A percentile compares a stretch with the other conserved stretches of the same genome.
These are phyloP conservation scores for Collybiopsis confluens DNA, from an alignment of 768 basidiomycete species.

Conservation along the genomic window DNA sequence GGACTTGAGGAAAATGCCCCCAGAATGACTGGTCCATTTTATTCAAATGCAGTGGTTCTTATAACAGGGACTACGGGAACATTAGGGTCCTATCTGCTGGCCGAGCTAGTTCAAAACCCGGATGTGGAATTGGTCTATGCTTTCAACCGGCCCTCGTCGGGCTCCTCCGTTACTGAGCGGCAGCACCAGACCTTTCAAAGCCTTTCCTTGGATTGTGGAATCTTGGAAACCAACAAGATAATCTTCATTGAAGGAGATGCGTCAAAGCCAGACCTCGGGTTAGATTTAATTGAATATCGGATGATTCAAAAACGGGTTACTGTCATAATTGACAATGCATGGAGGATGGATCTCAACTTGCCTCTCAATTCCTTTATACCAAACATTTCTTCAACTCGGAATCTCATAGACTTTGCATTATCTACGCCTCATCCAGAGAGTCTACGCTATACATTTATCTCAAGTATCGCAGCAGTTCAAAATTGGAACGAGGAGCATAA, in stretches of 20 bases:
- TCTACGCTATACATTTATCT: constrained; percentile 22
- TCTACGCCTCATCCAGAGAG: constrained; percentile 1
- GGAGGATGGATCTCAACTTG: constrained; percentile 28
- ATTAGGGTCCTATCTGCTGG: constrained; percentile 22
- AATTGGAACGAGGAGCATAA: constrained; percentile 17
- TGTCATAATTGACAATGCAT: constrained; percentile 16
- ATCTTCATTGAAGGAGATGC: constrained; percentile 21
- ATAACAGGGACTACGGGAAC: constrained; percentile 29
- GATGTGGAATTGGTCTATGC: constrained; percentile 16
- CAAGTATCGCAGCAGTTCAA: constrained; percentile 21
- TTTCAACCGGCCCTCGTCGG: constrained; percentile 7
- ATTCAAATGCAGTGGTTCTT: constrained; percentile 14
- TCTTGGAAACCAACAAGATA: constrained; percentile 20
- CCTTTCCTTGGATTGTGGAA: constrained; percentile 9
- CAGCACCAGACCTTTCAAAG: constrained; percentile 19
- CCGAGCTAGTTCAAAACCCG: constrained; percentile 13
- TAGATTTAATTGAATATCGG: constrained; percentile 6
- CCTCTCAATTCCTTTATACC: constrained; percentile 26
- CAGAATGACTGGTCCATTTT: not conserved
- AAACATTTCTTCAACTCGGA: constrained; percentile 21
- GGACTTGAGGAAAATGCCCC: not conserved
- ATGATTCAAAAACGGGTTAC: constrained; percentile 17
- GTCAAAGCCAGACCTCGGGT: constrained; percentile 15
- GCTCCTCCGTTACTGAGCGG: constrained; percentile 9
- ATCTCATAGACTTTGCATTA: constrained; percentile 14